Evolutionary conservation across 164 flowering plant genomes (phyloP).

Genomic region (Macadamia integrifolia): DNA sequence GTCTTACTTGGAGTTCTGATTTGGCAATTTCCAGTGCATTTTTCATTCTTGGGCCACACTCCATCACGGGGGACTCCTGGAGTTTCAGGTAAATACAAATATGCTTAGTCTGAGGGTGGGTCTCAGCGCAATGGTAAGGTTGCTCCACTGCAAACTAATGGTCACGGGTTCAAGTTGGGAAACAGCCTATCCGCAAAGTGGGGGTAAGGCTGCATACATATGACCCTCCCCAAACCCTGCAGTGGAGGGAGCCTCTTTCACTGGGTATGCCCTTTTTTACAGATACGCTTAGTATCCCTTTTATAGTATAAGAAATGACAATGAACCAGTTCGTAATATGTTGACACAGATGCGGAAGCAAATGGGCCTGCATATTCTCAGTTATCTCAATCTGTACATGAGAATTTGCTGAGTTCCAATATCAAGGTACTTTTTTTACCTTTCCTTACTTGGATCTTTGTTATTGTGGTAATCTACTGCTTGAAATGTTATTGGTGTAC

Average conservation of each 20-base stretch:
- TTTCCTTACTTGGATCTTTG: neutral
- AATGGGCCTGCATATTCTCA: constrained; percentile 38
- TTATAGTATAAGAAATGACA: neutral
- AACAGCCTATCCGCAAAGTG: too few species aligned
- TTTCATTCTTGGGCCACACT: constrained; percentile 23
- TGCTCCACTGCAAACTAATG: too few species aligned
- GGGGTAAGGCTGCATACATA: too few species aligned
- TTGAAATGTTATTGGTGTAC: neutral
- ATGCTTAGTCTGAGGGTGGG: neutral
- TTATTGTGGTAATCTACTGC: neutral
- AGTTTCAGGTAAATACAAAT: constrained; percentile 14
- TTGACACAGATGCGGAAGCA: constrained; percentile 40
- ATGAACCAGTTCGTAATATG: neutral
- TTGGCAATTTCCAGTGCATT: constrained; percentile 24
- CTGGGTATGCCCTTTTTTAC: too few species aligned
- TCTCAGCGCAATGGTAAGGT: too few species aligned
- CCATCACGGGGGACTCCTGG: constrained; percentile 22
- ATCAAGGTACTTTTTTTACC: constrained; percentile 26
- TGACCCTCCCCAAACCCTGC: too few species aligned
- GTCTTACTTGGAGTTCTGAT: neutral
- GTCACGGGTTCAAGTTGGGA: too few species aligned
- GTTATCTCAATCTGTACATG: constrained; percentile 53
- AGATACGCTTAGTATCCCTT: neutral
- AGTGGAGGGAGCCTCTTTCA: too few species aligned
- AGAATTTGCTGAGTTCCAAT: constrained; percentile 38